phyloP scores from a whole-genome alignment of 2,329 filamentous ascomycete species.

The Diplocarpon rosae region DNA sequence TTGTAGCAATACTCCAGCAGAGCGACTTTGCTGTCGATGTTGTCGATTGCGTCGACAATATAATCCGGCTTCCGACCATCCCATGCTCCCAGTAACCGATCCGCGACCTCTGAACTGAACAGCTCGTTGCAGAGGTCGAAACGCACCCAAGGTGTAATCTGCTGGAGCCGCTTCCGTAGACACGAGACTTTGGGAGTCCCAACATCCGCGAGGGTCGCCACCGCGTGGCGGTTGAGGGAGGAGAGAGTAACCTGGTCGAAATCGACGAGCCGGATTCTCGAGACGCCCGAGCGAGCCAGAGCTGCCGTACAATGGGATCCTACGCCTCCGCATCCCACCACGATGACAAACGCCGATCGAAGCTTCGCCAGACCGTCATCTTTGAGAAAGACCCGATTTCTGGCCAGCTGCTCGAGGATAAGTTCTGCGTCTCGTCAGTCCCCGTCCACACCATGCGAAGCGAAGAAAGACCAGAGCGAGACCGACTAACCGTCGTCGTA shows the following conservation, averaged over 20 bases:
- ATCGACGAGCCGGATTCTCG: slow-evolving; percentile 80
- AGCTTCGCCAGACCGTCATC: slow-evolving; percentile 71
- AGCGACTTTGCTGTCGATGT: slow-evolving; percentile 92
- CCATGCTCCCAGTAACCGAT: slow-evolving; percentile 57
- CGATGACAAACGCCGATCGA: slow-evolving; percentile 69
- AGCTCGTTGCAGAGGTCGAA: slow-evolving; percentile 83
- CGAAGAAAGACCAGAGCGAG: neutral
- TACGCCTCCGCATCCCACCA: slow-evolving; percentile 90
- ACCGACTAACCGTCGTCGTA: slow-evolving; percentile 42
- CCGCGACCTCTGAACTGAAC: slow-evolving; percentile 59
- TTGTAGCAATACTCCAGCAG: slow-evolving; percentile 80
- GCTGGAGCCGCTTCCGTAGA: slow-evolving; percentile 66
- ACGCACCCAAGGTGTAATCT: slow-evolving; percentile 82
- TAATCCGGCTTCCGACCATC: slow-evolving; percentile 62
- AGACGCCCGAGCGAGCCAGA: slow-evolving; percentile 78
- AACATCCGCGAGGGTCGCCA: slow-evolving; percentile 88
- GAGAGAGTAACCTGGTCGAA: slow-evolving; percentile 97
- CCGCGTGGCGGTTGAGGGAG: slow-evolving; percentile 88
- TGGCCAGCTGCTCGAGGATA: slow-evolving; percentile 85
- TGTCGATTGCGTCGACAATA: slow-evolving; percentile 96
- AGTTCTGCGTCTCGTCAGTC: slow-evolving; percentile 45
- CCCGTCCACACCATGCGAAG: neutral
- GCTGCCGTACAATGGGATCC: slow-evolving; percentile 85
- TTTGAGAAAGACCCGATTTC: slow-evolving; percentile 83
- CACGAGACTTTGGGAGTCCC: slow-evolving; percentile 86